Evolutionary conservation across 257 asterid genomes (phyloP).

Genomic region (Solanum acaule): DNA sequence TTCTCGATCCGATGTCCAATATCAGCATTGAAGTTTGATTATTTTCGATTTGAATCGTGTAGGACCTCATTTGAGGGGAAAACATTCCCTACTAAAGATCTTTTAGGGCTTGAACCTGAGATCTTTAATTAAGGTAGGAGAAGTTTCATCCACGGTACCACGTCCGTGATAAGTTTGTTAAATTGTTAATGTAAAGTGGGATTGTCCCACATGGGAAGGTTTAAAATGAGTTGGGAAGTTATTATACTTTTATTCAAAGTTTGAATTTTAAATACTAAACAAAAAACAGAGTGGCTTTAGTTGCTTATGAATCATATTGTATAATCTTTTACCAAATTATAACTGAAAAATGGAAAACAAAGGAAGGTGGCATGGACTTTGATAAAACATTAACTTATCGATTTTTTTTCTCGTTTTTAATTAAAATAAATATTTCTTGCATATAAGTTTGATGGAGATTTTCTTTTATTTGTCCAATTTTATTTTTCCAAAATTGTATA

Average conservation of each 20-base stretch:
- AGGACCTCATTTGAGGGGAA: too few relatives aligned
- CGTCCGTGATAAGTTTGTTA: accelerated
- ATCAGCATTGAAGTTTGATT: too few relatives aligned
- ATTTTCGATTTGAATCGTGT: accelerated
- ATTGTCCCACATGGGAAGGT: neutral
- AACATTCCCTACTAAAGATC: too few relatives aligned
- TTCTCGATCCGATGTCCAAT: accelerated
- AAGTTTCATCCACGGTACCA: accelerated
- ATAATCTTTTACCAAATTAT: neutral
- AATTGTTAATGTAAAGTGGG: neutral
- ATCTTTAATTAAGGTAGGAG: accelerated
- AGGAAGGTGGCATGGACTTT: neutral
- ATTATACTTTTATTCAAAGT: neutral
- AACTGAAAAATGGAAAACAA: neutral
- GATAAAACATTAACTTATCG: neutral
- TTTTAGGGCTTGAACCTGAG: accelerated
- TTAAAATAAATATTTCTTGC: neutral
- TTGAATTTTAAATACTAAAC: neutral
- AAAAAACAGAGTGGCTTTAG: neutral
- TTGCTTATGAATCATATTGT: neutral
- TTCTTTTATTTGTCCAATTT: neutral
- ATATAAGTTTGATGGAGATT: neutral
- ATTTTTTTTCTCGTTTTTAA: neutral
- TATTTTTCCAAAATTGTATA: neutral
- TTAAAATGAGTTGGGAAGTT: neutral